These are phyloP conservation scores for Purshia tridentata DNA, from an alignment of 306 rosid species.

Conservation along the genomic window DNA sequence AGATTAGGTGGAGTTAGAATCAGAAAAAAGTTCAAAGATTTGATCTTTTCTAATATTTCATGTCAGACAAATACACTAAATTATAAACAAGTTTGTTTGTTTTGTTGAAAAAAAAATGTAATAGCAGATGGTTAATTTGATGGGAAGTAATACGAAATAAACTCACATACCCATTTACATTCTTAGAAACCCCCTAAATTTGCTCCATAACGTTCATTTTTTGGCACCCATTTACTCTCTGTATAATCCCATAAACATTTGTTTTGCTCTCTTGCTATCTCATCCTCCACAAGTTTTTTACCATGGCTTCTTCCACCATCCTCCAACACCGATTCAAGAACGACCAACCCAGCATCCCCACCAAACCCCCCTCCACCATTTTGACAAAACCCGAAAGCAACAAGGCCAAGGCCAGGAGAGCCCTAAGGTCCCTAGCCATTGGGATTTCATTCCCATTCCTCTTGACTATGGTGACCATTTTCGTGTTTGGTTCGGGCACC, in stretches of 20 bases:
- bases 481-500: constrained; percentile 45
- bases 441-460: constrained; percentile 48
- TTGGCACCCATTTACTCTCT: constrained; percentile 5
- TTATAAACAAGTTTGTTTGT: too few relatives aligned
- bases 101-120: too few relatives aligned
- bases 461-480: constrained; percentile 31
- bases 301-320: constrained; percentile 18
- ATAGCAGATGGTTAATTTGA: too few relatives aligned
- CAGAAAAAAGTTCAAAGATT: too few relatives aligned
- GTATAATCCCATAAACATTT: not conserved
- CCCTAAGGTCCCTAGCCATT: constrained; percentile 46
- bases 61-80: too few relatives aligned
- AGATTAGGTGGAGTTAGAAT: too few relatives aligned
- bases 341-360: not conserved
- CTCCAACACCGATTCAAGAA: not conserved
- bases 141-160: too few relatives aligned
- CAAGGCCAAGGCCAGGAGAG: constrained; percentile 40
- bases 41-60: too few relatives aligned
- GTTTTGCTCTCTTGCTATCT: not conserved
- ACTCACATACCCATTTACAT: not conserved
- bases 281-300: not conserved
- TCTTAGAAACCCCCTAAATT: constrained; percentile 35
- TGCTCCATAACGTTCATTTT: constrained; percentile 42
- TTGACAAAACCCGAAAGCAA: constrained; percentile 34
- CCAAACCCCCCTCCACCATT: constrained; percentile 6